These are phyloP conservation scores for Lactarius sanguifluus DNA, from an alignment of 768 basidiomycete genomes.

Conservation along the genomic window DNA sequence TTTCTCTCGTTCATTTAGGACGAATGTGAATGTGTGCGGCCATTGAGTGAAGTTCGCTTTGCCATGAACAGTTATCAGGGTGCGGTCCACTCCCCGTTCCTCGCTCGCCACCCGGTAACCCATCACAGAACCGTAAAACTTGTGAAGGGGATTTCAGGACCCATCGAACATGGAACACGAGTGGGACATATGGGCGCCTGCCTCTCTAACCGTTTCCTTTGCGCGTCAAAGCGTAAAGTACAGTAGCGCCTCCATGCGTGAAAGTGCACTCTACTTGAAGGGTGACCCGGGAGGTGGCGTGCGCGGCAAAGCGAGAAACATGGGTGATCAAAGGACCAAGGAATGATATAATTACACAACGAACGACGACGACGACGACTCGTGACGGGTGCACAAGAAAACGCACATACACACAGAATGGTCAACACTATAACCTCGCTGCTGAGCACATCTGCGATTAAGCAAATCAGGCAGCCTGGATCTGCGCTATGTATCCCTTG, in stretches of 20 bases:
- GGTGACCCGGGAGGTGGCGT: conserved; percentile 16
- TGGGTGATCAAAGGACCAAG: neutral
- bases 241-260: conserved; percentile 2
- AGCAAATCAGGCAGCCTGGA: conserved; percentile 50
- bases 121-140: conserved; percentile 1
- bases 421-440: neutral
- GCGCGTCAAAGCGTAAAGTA: conserved; percentile 17
- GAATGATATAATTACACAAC: neutral
- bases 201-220: neutral
- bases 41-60: neutral
- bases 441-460: neutral
- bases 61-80: neutral
- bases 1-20: conserved; percentile 2
- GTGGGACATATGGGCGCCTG: conserved; percentile 1
- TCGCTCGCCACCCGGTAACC: conserved; percentile 6
- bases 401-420: neutral
- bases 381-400: neutral
- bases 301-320: conserved; percentile 16
- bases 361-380: neutral
- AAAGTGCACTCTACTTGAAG: neutral
- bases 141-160: no score
- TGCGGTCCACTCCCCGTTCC: neutral
- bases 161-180: neutral
- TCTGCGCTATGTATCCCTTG: conserved; percentile 55
- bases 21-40: neutral